phyloP scores from a whole-genome alignment of 106 monocot genomes.

The Chionographis japonica region DNA sequence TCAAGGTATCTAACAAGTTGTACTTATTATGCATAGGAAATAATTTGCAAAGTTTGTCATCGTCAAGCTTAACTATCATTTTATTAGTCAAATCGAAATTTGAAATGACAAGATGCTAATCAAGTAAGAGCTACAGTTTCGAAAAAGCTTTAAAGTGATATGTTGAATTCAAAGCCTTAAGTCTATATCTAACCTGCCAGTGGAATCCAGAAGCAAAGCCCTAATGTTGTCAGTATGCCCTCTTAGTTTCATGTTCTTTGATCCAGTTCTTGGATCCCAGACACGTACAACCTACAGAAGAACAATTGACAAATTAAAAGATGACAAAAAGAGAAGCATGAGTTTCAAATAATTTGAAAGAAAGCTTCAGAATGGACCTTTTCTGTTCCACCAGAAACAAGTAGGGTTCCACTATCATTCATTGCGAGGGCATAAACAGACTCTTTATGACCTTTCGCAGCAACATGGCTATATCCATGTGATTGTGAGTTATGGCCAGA shows the following conservation, averaged over 20 bases:
- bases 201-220: constrained; percentile 87
- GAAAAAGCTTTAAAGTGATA: background rate
- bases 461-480: constrained; percentile 66
- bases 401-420: constrained; percentile 84
- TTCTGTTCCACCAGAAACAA: constrained; percentile 98
- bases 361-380: constrained; percentile 39
- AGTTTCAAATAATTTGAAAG: background rate
- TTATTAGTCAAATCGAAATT: too few relatives aligned
- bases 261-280: constrained; percentile 97
- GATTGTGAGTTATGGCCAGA: constrained; percentile 42
- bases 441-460: constrained; percentile 94
- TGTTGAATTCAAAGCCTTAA: background rate
- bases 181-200: constrained; percentile 60
- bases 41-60: too few relatives aligned
- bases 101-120: background rate
- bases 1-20: too few relatives aligned
- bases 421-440: constrained; percentile 98
- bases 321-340: background rate
- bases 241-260: constrained; percentile 95
- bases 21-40: too few relatives aligned
- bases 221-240: constrained; percentile 98
- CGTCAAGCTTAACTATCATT: too few relatives aligned
- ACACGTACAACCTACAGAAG: constrained; percentile 78
- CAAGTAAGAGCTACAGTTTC: background rate
- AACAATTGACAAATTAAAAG: background rate